Conservation (phyloP, 352 stramenopile species). For the Globisporangium lucens region DNA sequence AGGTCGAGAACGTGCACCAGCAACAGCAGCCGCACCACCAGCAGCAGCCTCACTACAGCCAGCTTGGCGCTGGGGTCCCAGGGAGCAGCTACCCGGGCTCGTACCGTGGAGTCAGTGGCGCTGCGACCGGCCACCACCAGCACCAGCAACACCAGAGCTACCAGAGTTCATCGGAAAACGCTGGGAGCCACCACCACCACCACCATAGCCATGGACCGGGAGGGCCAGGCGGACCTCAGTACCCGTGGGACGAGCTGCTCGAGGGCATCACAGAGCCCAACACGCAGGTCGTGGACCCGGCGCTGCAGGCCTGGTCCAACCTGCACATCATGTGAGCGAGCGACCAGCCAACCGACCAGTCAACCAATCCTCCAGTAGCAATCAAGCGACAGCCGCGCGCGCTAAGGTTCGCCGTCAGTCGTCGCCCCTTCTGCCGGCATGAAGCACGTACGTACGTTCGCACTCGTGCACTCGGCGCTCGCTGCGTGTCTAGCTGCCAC, state of each 20-base stretch:
- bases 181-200: slow-evolving; percentile 5
- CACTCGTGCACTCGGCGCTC: neutral
- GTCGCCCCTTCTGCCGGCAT: neutral
- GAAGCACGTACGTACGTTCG: neutral
- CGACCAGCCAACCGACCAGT: neutral
- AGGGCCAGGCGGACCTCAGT: slow-evolving; percentile 1
- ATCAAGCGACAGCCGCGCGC: neutral
- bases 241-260: slow-evolving; percentile 72
- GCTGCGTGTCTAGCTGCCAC: neutral
- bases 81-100: slow-evolving; percentile 5
- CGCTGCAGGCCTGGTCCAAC: slow-evolving; percentile 67
- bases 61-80: neutral
- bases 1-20: slow-evolving; percentile 11
- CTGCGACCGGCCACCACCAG: slow-evolving; percentile 12
- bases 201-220: neutral
- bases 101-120: slow-evolving; percentile 2
- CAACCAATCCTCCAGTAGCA: neutral
- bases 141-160: slow-evolving; percentile 10
- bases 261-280: slow-evolving; percentile 63
- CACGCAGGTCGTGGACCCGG: slow-evolving; percentile 41
- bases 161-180: slow-evolving; percentile 15
- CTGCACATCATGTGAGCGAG: slow-evolving; percentile 61
- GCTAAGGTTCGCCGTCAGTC: neutral
- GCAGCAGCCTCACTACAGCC: neutral
- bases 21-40: slow-evolving; percentile 11